Percentiles rank a stretch among this genome's conserved stretches.
Conservation (phyloP, 192 early-diverging fungal genomes). For the Coemansia sp. region DNA sequence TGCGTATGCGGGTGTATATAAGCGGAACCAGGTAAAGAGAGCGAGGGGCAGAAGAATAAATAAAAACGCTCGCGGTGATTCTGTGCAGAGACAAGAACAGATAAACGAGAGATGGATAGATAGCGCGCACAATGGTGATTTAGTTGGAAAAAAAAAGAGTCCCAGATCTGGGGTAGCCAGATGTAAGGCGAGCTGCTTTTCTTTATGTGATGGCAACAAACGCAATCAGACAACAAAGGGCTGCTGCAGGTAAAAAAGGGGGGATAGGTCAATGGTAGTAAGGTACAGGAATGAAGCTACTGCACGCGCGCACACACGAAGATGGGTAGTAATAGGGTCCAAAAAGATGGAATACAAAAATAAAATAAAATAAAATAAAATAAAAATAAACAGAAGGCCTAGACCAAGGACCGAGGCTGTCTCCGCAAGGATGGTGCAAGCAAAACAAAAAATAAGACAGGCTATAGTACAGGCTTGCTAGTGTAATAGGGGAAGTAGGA, state of each 20-base stretch:
- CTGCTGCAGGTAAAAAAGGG: background rate
- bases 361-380: background rate
- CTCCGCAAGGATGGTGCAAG: background rate
- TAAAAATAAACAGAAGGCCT: background rate
- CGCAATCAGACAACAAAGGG: conserved; percentile 6
- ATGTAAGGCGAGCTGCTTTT: conserved; percentile 4
- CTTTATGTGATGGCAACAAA: conserved; percentile 8
- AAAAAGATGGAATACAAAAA: background rate
- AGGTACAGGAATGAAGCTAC: conserved; percentile 3
- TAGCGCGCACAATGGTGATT: conserved; percentile 5
- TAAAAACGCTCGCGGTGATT: conserved; percentile 2
- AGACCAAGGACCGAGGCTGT: background rate
- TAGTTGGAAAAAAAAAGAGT: conserved; percentile 2
- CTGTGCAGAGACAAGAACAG: conserved; percentile 11
- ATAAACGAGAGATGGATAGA: conserved; percentile 23
- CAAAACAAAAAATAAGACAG: background rate
- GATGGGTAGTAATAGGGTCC: conserved; percentile 6
- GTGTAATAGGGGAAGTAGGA: background rate
- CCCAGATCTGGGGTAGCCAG: conserved; percentile 8
- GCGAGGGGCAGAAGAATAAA: background rate
- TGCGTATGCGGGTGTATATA: background rate
- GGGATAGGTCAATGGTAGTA: conserved; percentile 1
- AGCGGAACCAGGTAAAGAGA: background rate
- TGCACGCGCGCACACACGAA: conserved; percentile 11
- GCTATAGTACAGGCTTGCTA: background rate